phyloP scores from a whole-genome alignment of 1,139 yeast species.

The Candida glucosophila region DNA sequence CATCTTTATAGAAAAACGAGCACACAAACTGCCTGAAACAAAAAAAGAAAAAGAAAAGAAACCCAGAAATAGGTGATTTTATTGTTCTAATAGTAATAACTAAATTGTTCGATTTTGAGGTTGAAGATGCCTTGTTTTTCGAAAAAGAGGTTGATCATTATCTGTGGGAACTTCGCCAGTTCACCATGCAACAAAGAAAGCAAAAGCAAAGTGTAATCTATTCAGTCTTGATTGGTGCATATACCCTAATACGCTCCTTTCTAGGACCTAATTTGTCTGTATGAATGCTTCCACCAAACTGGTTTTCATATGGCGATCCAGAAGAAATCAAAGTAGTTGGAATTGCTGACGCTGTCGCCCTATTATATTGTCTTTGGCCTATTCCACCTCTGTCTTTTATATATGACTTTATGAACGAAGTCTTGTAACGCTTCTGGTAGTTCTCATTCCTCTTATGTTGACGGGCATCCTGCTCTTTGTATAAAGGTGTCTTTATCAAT shows the following conservation, averaged over 20 bases:
- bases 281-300: slow-evolving; percentile 41
- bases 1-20: no score
- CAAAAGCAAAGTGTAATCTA: no score
- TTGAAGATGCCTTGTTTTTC: no score
- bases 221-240: slow-evolving; percentile 22
- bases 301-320: slow-evolving; percentile 34
- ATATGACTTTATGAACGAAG: slow-evolving; percentile 34
- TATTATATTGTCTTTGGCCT: slow-evolving; percentile 33
- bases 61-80: no score
- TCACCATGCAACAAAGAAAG: no score
- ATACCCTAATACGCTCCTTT: slow-evolving; percentile 32
- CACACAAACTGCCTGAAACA: no score
- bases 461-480: slow-evolving; percentile 31
- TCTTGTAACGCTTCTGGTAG: slow-evolving; percentile 30
- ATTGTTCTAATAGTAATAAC: no score
- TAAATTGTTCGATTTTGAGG: no score
- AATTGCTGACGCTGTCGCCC: slow-evolving; percentile 14
- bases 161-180: no score
- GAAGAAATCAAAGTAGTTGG: slow-evolving; percentile 32
- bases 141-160: no score
- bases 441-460: slow-evolving; percentile 29
- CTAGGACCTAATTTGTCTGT: slow-evolving; percentile 39
- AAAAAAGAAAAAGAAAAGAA: no score
- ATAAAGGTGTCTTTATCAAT: slow-evolving; percentile 29
- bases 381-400: slow-evolving; percentile 42